Base-by-base conservation (phyloP, 1,139 yeast genomes). In the Geotrichum cucujoidarum region DNA sequence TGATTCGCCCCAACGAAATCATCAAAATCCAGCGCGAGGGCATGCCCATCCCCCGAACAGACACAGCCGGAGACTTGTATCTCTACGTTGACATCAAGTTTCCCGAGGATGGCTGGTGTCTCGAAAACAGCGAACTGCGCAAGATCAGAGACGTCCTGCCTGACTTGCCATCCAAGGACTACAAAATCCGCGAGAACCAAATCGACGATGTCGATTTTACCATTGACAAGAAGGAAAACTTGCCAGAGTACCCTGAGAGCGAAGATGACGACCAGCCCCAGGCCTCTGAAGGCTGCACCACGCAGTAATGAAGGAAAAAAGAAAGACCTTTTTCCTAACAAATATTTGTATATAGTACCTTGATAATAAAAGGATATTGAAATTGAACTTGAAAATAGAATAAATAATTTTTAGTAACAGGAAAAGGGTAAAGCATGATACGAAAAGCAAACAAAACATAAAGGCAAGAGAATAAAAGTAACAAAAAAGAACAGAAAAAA, bases 21-120 rank as follows among this genome's bases (percentile, higher is more conserved):
- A 66, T 92, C 33, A 75, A 81, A 54, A 72, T 92, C 17, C 67
- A 73, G 34, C 78, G 79, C 39, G 97, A 90, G 64, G 98, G 98
- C 1, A 87, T 94, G 95, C 96, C 96, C 0, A 60, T 76, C 4
- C 69, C 70, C 50, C 67, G 67, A 20, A 57, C 68, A 10, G 68
- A 64, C 41, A 60, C 66, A 17, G 72, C 74, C 43, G 97, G 97
- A 22, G 89, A 88, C 63, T 67, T 92, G 57, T 90, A 81, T 58
- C 71, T 92, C 18, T 77, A 76, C 50, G 65, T 88, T 21, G 79
- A 79, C 21, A 79, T 92, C 47, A 87, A 81, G 55, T 92, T 92
- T 65, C 98, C 97, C 1, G 74, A 75, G 34, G 94, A 87, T 30
- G 62, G 62, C 8, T 63, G 67, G 67, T 57, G 61, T 37, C 37